Base-by-base conservation (phyloP, 2,329 filamentous ascomycete species). In the Leptographium lundbergii region DNA sequence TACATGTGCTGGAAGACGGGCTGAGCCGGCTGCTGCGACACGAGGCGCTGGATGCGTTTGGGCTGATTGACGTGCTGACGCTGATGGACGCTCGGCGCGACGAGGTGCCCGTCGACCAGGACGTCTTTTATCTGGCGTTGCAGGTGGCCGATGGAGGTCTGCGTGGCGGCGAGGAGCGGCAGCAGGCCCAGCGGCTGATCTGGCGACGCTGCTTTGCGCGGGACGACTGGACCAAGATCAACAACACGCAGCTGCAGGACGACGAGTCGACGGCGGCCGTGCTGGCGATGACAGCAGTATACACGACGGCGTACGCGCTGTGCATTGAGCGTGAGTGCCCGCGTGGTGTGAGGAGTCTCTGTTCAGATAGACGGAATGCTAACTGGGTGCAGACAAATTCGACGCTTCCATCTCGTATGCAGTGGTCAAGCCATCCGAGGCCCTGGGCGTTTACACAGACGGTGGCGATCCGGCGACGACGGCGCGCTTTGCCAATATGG, bases 191-290 rank as follows among this genome's bases (percentile, higher is more conserved):
- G 69, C 73, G 75, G 19, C 73, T 84, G 47, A 88, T 97, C 62
- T 99, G 94, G 94, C 87, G 94, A 68, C 84, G 94, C 58, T 86
- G 90, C 62, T 88, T 88, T 67, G 80, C 92, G 64, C 83, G 85
- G 56, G 91, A 96, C 69, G 83, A 96, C 68, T 99, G 94, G 94
- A 75, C 80, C 29, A 77, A 75, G 60, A 81, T 95, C 68, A 92
- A 94, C 67, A 84, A 89, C 64, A 92, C 88, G 0, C 82, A 86
- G 54, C 77, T 86, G 61, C 87, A 88, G 68, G 82, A 84, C 59
- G 91, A 95, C 66, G 73, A 75, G 3, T 80, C 88, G 62, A 81
- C 90, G 32, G 76, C 84, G 57, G 77, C 80, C 32, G 75, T 81
- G 22, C 72, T 95, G 29, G 75, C 76, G 36, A 73, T 78, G 59